phyloP scores from a whole-genome alignment of 2,329 filamentous ascomycete species.

The Blastomyces silverae region DNA sequence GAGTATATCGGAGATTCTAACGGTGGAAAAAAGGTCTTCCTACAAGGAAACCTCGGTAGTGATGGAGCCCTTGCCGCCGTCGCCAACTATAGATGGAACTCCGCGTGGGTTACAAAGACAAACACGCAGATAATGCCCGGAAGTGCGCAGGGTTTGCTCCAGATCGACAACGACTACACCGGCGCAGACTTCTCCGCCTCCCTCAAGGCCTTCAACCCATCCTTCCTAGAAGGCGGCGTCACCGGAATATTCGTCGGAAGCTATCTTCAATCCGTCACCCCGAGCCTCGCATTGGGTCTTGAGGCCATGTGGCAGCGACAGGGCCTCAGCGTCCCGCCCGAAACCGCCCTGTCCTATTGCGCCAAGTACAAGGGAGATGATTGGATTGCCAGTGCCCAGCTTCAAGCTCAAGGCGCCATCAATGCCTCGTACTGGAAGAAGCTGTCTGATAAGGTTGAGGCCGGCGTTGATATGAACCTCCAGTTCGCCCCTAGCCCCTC shows the following conservation, averaged over 20 bases:
- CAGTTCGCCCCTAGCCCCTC: slow-evolving; percentile 63
- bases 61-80: slow-evolving; percentile 79
- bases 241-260: slow-evolving; percentile 94
- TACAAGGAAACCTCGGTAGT: slow-evolving; percentile 93
- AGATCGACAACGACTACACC: slow-evolving; percentile 92
- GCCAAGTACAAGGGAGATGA: slow-evolving; percentile 85
- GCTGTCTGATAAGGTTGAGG: slow-evolving; percentile 90
- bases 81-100: slow-evolving; percentile 87
- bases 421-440: slow-evolving; percentile 91
- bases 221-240: slow-evolving; percentile 78
- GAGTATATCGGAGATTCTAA: slow-evolving; percentile 15
- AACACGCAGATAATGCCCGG: slow-evolving; percentile 77
- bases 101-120: slow-evolving; percentile 74
- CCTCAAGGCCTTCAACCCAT: slow-evolving; percentile 94
- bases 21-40: slow-evolving; percentile 62
- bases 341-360: slow-evolving; percentile 82
- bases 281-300: slow-evolving; percentile 75
- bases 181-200: slow-evolving; percentile 90
- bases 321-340: slow-evolving; percentile 76
- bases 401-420: slow-evolving; percentile 79
- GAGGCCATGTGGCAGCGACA: slow-evolving; percentile 92
- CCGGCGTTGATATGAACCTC: slow-evolving; percentile 88
- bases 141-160: slow-evolving; percentile 74
- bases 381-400: slow-evolving; percentile 87
- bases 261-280: slow-evolving; percentile 90